Percentiles rank a stretch among this genome's conserved stretches.
These are phyloP conservation scores for Xenoacremonium recifei DNA, from an alignment of 2,329 filamentous ascomycete genomes.

Conservation along the genomic window DNA sequence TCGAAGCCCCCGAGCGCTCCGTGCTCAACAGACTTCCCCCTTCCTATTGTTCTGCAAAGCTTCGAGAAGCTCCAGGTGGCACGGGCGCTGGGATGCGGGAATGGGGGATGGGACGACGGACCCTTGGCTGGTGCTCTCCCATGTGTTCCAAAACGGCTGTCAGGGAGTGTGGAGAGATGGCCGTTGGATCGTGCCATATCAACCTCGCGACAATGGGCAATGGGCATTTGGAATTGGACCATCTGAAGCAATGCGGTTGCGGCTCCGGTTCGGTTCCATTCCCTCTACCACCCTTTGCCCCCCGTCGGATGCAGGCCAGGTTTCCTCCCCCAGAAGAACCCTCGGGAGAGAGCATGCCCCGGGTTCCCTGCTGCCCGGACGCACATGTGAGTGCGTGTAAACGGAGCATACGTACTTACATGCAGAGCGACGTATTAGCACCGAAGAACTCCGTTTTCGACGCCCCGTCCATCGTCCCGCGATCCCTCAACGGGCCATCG, in stretches of 20 bases:
- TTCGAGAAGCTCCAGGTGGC: conserved; percentile 24
- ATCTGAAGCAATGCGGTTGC: conserved; percentile 9
- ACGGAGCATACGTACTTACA: too few species aligned
- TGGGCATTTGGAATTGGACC: conserved; percentile 1
- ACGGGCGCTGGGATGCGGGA: conserved; percentile 1
- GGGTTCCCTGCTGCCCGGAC: too few species aligned
- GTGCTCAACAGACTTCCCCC: not conserved
- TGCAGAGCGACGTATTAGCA: too few species aligned
- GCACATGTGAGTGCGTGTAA: too few species aligned
- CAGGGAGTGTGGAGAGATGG: not conserved
- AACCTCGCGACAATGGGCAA: conserved; percentile 1
- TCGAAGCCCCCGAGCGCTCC: not conserved
- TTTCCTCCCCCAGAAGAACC: conserved; percentile 4
- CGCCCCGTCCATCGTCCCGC: too few species aligned
- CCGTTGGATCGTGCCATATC: not conserved
- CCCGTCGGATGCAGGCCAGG: too few species aligned
- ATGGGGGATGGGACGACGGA: conserved; percentile 6
- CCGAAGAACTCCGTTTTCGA: too few species aligned
- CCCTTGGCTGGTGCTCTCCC: not conserved
- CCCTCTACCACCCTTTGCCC: conserved; percentile 3
- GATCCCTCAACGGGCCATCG: too few species aligned
- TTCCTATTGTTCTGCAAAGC: conserved; percentile 22
- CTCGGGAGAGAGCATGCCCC: too few species aligned
- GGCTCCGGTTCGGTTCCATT: conserved; percentile 18
- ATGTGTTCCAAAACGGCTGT: not conserved